Evolutionary conservation across 768 basidiomycete species (phyloP), one percentile per base, ranked within the genome.

Genomic region (Xerocomellus dryophilus): DNA sequence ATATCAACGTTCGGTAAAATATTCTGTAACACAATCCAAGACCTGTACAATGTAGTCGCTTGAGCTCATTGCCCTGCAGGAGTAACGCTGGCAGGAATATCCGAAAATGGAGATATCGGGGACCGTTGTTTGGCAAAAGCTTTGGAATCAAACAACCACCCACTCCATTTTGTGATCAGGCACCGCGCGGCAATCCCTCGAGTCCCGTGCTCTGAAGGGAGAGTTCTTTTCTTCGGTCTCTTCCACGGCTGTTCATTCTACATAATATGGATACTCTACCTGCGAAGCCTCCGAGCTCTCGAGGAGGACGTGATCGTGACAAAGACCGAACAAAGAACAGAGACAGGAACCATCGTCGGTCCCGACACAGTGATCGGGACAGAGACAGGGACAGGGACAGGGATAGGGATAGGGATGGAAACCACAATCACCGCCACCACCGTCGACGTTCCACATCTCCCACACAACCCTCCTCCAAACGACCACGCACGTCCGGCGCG

Each of bases 111-210:
- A 46, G 46, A 17, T 11, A 21, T 14, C 27, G 11, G 12, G 32
- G 14, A 6, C n/a, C n/a, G 23, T 31, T 56, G 50, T 56, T 56
- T 56, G 45, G 67, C 63, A 62, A 60, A 44, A 18, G 51, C 66
- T 49, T 70, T 61, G 43, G 55, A 59, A 57, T 51, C 59, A 68
- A 66, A 70, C 66, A 68, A 65, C 48, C 58, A 45, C 51, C 29
- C 41, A 56, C 43, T 25, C 12, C 31, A 38, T 34, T 21, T n/a
- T 36, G 46, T 17, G 9, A 15, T 11, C 40, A 34, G 35, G 34
- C 18, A 42, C n/a, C 15, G 20, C 20, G 5, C 7, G 5, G 1
- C 23, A 11, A 32, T 8, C 27, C 9, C 36, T 21, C 50, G 46
- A 34, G 44, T 15, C 5, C 7, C 12, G 12, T 50, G 17, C 31